Conservation (phyloP, 192 early-diverging fungal genomes). For the Pilaira anomala region DNA sequence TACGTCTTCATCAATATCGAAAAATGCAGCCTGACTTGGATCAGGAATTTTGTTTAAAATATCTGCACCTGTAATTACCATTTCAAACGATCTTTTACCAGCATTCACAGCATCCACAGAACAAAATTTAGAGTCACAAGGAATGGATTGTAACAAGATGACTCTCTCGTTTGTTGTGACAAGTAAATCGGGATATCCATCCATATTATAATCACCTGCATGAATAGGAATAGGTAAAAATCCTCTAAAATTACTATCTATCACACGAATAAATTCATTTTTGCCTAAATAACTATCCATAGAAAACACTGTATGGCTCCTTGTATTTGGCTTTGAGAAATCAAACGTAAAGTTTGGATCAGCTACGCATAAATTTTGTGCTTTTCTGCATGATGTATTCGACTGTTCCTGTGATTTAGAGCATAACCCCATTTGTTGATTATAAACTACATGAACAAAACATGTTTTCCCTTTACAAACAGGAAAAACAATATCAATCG, state of each 20-base stretch:
- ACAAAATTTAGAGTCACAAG: conserved; percentile 54
- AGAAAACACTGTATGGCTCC: conserved; percentile 42
- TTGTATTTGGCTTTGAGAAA: conserved; percentile 33
- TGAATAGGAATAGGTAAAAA: conserved; percentile 54
- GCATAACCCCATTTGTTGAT: conserved; percentile 80
- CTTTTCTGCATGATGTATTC: conserved; percentile 50
- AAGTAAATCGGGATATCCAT: conserved; percentile 90
- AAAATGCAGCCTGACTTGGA: conserved; percentile 67
- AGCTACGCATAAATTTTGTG: conserved; percentile 68
- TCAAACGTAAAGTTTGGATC: conserved; percentile 72
- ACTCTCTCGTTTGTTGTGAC: conserved; percentile 55
- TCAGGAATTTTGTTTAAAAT: conserved; percentile 47
- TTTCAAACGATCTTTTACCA: conserved; percentile 57
- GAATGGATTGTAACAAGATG: conserved; percentile 64
- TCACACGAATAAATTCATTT: conserved; percentile 43
- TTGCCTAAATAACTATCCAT: conserved; percentile 40
- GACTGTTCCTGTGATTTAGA: conserved; percentile 42
- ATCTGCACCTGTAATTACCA: conserved; percentile 64
- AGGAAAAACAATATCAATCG: conserved; percentile 80
- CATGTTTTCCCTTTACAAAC: conserved; percentile 53
- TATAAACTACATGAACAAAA: conserved; percentile 75
- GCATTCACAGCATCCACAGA: conserved; percentile 38
- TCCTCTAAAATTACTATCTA: conserved; percentile 50
- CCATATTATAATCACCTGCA: conserved; percentile 79
- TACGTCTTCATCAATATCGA: conserved; percentile 92